phyloP scores from a whole-genome alignment of 768 basidiomycete species.

The Leucosporidium creatinivorum region DNA sequence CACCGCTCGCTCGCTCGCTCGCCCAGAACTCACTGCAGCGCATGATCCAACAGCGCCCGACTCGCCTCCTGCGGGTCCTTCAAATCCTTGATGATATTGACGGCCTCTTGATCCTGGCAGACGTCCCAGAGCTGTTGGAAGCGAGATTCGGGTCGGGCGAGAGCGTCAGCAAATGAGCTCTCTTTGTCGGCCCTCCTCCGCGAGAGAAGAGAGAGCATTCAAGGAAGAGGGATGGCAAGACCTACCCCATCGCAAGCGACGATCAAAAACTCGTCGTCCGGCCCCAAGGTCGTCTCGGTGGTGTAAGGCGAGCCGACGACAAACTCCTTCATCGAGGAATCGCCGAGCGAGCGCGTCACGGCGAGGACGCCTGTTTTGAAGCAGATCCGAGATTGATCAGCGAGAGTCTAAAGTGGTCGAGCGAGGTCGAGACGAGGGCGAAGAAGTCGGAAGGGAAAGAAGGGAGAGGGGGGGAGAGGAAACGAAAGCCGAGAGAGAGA shows the following conservation, averaged over 20 bases:
- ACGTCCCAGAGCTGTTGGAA: constrained; percentile 73
- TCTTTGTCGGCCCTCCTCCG: no score
- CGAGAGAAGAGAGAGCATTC: no score
- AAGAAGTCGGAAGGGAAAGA: constrained; percentile 44
- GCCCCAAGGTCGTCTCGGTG: constrained; percentile 86
- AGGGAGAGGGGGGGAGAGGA: constrained; percentile 83
- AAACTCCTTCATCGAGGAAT: constrained; percentile 98
- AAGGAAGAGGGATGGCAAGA: no score
- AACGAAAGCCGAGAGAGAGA: constrained; percentile 42
- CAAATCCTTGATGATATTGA: constrained; percentile 65
- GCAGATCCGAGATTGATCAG: no score
- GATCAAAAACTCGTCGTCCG: constrained; percentile 84
- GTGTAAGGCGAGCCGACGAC: constrained; percentile 97
- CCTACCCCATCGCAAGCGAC: constrained; percentile 73
- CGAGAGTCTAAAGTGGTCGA: no score
- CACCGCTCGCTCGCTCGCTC: background rate
- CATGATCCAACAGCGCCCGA: constrained; percentile 66
- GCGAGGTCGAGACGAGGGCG: no score
- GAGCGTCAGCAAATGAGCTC: background rate
- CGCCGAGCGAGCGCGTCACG: constrained; percentile 90
- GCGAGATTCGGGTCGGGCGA: background rate
- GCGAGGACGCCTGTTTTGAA: constrained; percentile 67
- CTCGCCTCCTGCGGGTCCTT: constrained; percentile 77
- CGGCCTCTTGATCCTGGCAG: constrained; percentile 77
- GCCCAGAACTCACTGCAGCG: constrained; percentile 46